Percentiles rank a stretch among this genome's conserved stretches.
phyloP scores from a whole-genome alignment of 1,284 basidiomycete genomes.

The Calocybe gambosa region DNA sequence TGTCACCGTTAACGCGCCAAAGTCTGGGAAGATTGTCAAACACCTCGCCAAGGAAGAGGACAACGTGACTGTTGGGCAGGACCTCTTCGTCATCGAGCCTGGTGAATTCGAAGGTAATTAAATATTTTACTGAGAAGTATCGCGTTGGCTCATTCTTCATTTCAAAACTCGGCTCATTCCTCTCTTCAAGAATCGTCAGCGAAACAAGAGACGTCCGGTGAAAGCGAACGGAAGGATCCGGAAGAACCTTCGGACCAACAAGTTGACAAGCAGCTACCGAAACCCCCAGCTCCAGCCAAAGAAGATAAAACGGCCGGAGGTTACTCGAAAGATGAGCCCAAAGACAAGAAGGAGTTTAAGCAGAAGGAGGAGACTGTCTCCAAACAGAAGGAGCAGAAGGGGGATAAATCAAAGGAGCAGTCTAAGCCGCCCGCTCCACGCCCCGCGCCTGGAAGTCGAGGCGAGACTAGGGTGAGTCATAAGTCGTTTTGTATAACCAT shows the following conservation, averaged over 20 bases:
- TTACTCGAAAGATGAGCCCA: conserved; percentile 18
- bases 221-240: conserved; percentile 25
- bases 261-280: conserved; percentile 37
- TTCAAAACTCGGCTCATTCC: no score
- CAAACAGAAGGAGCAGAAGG: not conserved
- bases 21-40: conserved; percentile 85
- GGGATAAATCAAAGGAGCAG: conserved; percentile 19
- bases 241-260: conserved; percentile 47
- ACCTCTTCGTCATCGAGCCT: conserved; percentile 87
- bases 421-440: conserved; percentile 25
- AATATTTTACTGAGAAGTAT: conserved; percentile 6
- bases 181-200: conserved; percentile 14
- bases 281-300: conserved; percentile 35
- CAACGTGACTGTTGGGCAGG: conserved; percentile 92
- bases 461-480: conserved; percentile 77
- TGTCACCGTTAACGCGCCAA: conserved; percentile 92
- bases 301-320: conserved; percentile 22
- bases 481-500: not conserved
- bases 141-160: conserved; percentile 19
- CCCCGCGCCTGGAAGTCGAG: conserved; percentile 54
- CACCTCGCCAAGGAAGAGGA: conserved; percentile 88
- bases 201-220: conserved; percentile 22
- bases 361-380: conserved; percentile 24
- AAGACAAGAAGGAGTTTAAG: conserved; percentile 31
- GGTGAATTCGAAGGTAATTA: conserved; percentile 58